These are phyloP conservation scores for Penium margaritaceum DNA, from an alignment of 139 green algal genomes.

Conservation along the genomic window DNA sequence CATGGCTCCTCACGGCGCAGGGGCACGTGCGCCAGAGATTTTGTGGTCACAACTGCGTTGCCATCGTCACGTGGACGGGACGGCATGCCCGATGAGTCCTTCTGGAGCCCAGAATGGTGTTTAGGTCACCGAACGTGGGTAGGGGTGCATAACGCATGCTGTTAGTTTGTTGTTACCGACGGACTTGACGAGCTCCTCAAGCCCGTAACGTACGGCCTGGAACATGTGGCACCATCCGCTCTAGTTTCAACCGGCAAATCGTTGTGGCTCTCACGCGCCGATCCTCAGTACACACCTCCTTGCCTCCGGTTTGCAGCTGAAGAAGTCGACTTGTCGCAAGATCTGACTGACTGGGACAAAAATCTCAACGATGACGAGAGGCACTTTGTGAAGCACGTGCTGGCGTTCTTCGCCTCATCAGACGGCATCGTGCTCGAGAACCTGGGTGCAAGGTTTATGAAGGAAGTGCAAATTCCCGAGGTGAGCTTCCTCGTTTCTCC, in stretches of 20 bases:
- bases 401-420: constrained; percentile 95
- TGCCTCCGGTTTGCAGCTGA: constrained; percentile 54
- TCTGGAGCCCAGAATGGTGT: too few relatives aligned
- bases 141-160: too few relatives aligned
- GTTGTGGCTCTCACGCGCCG: background rate
- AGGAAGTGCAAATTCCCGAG: constrained; percentile 86
- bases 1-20: too few relatives aligned
- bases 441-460: constrained; percentile 86
- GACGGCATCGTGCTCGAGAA: constrained; percentile 98
- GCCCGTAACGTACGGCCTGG: too few relatives aligned
- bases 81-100: too few relatives aligned
- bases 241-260: background rate
- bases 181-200: too few relatives aligned
- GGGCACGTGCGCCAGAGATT: too few relatives aligned
- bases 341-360: constrained; percentile 87
- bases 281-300: background rate
- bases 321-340: constrained; percentile 89
- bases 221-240: background rate
- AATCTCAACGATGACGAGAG: constrained; percentile 75
- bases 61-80: too few relatives aligned
- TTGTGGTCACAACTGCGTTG: too few relatives aligned
- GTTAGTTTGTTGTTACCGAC: too few relatives aligned
- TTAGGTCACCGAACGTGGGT: too few relatives aligned
- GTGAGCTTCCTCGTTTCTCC: constrained; percentile 38
- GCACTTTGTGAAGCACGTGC: constrained; percentile 91